Evolutionary conservation across 2,329 filamentous ascomycete genomes (phyloP).

Genomic region (Zasmidium citrigriseum): DNA sequence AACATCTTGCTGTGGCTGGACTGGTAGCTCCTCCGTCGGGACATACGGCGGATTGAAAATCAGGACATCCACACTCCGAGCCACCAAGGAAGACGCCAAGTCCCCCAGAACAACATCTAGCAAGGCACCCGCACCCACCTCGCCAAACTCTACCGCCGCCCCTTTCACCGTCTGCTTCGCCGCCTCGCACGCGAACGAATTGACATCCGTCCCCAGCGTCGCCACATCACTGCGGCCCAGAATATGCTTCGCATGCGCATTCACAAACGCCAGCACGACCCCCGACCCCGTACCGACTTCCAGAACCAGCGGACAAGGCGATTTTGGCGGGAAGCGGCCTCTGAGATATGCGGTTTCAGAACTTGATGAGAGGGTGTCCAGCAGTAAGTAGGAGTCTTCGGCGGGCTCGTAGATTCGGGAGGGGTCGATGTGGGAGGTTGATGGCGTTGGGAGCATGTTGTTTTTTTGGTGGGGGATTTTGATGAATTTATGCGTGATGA

Average conservation of each 20-base stretch:
- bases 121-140: constrained; percentile 52
- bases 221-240: constrained; percentile 72
- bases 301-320: constrained; percentile 60
- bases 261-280: constrained; percentile 85
- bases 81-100: constrained; percentile 63
- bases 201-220: constrained; percentile 80
- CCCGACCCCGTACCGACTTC: constrained; percentile 92
- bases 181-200: constrained; percentile 76
- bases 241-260: constrained; percentile 70
- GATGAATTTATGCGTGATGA: neutral
- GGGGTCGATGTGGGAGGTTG: constrained; percentile 88
- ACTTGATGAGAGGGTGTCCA: constrained; percentile 81
- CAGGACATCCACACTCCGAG: constrained; percentile 71
- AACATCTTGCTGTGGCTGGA: constrained; percentile 3
- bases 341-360: constrained; percentile 70
- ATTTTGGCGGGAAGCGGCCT: constrained; percentile 54
- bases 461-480: neutral
- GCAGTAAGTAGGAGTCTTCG: constrained; percentile 91
- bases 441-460: constrained; percentile 86
- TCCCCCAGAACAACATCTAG: constrained; percentile 71
- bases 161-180: constrained; percentile 67
- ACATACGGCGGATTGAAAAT: constrained; percentile 98
- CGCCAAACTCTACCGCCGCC: constrained; percentile 39
- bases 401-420: constrained; percentile 90
- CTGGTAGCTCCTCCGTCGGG: constrained; percentile 68